Evolutionary conservation across 1,284 basidiomycete genomes (phyloP), one percentile per base, ranked within the genome.

Genomic region (Cutaneotrichosporon mucoides): DNA sequence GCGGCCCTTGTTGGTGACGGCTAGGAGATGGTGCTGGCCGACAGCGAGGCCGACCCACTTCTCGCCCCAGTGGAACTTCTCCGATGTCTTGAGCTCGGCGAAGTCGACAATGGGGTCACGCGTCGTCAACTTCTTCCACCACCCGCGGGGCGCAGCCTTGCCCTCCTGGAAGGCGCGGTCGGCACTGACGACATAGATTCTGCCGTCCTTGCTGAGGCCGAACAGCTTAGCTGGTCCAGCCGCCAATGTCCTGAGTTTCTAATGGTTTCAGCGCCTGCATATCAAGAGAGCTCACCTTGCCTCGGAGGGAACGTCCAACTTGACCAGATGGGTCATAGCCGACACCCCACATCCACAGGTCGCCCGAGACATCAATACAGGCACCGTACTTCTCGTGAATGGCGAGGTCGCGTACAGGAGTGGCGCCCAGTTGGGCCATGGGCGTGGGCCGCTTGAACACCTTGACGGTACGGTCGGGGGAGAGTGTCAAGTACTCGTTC

Each of bases 281-380:
- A 24, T 24, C 24, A 24, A 24, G 24, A 24, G 24, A 24, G 24
- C 24, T 24, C 24, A 89, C 90, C 82, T 90, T 90, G 62, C 87
- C 88, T 48, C 81, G 82, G 35, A 93, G 73, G 34, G 74, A 72
- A 53, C 68, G 68, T 6, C 70, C 74, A 3, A 70, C n/a, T 83
- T 87, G 59, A 78, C 76, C 47, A 42, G 62, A 64, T 5, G 65
- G 65, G 62, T 76, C 73, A 54, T 75, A 89, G 1, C 83, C 85
- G 48, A 82, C 80, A 0, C 90, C 90, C 92, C 91, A 94, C 70
- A 92, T 89, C 75, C 92, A 90, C 1, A 92, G 84, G 68, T 98
- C 89, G 33, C 94, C 94, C 46, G 84, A 82, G 3, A 86, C 87
- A 73, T 94, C 90, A n/a, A 92, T 84, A 62, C 87, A 90, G 4